Conservation (phyloP, 2,329 filamentous ascomycete species). For the Nemania abortiva region DNA sequence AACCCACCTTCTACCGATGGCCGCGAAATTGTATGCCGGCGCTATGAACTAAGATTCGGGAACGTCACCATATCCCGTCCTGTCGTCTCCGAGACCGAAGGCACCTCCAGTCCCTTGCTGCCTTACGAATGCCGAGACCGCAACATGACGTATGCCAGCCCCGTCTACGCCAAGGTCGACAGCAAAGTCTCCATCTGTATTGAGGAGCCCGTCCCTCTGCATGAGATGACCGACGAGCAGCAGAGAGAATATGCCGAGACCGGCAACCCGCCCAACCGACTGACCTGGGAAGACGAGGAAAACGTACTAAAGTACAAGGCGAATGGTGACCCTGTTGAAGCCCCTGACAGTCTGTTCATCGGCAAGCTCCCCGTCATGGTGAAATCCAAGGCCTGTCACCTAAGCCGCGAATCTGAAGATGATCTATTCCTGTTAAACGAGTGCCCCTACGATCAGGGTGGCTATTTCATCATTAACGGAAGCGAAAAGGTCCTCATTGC, state of each 20-base stretch:
- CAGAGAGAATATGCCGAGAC: slow-evolving; percentile 66
- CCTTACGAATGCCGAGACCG: slow-evolving; percentile 96
- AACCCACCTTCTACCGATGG: slow-evolving; percentile 79
- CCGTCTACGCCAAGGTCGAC: slow-evolving; percentile 88
- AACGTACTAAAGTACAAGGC: slow-evolving; percentile 64
- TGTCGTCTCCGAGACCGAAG: slow-evolving; percentile 92
- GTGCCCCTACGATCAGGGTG: slow-evolving; percentile 97
- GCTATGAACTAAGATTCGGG: slow-evolving; percentile 96
- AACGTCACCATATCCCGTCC: slow-evolving; percentile 89
- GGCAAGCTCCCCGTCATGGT: slow-evolving; percentile 98
- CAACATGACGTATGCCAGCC: slow-evolving; percentile 94
- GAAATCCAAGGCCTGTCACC: slow-evolving; percentile 93
- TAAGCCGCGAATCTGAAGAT: slow-evolving; percentile 85
- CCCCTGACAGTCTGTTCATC: slow-evolving; percentile 84
- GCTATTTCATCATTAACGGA: slow-evolving; percentile 99
- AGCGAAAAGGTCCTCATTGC: slow-evolving; percentile 98
- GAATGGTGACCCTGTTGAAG: slow-evolving; percentile 74
- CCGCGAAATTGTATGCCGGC: slow-evolving; percentile 84
- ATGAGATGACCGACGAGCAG: slow-evolving; percentile 77
- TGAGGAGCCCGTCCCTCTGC: slow-evolving; percentile 74
- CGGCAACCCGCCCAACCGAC: slow-evolving; percentile 68
- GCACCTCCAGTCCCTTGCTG: slow-evolving; percentile 84
- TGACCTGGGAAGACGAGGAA: slow-evolving; percentile 72
- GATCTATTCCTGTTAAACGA: slow-evolving; percentile 93
- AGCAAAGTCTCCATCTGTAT: slow-evolving; percentile 87